phyloP scores from a whole-genome alignment of 2,329 filamentous ascomycete species.

The Bretziella fagacearum region DNA sequence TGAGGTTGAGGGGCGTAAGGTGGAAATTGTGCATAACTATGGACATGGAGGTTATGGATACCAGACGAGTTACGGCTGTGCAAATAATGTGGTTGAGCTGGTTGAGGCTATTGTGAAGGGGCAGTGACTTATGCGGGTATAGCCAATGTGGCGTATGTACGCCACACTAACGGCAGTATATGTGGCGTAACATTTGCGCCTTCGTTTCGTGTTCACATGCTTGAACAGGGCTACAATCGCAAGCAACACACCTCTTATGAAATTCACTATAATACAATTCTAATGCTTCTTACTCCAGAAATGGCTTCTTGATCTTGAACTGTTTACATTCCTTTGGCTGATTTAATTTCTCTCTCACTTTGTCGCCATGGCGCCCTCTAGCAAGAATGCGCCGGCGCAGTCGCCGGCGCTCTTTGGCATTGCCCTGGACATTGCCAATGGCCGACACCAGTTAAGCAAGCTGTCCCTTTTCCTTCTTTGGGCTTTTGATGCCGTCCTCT shows the following conservation, averaged over 20 bases:
- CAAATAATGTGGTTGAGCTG: conserved; percentile 46
- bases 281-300: neutral
- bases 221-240: neutral
- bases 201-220: neutral
- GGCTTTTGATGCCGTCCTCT: conserved; percentile 53
- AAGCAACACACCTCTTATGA: neutral
- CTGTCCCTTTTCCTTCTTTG: conserved; percentile 45
- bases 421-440: conserved; percentile 28
- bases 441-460: conserved; percentile 32
- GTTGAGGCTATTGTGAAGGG: conserved; percentile 39
- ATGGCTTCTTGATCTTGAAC: neutral
- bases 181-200: neutral
- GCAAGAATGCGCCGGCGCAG: neutral
- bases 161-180: neutral
- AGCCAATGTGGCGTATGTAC: neutral
- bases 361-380: neutral
- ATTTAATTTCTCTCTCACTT: neutral
- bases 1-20: conserved; percentile 34
- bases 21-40: conserved; percentile 68
- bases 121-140: neutral
- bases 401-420: conserved; percentile 17
- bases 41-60: conserved; percentile 69
- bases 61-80: conserved; percentile 52
- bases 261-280: no score
- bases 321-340: neutral